Evolutionary conservation across 2,329 filamentous ascomycete species (phyloP).

Genomic region (Tolypocladium ovalisporum): DNA sequence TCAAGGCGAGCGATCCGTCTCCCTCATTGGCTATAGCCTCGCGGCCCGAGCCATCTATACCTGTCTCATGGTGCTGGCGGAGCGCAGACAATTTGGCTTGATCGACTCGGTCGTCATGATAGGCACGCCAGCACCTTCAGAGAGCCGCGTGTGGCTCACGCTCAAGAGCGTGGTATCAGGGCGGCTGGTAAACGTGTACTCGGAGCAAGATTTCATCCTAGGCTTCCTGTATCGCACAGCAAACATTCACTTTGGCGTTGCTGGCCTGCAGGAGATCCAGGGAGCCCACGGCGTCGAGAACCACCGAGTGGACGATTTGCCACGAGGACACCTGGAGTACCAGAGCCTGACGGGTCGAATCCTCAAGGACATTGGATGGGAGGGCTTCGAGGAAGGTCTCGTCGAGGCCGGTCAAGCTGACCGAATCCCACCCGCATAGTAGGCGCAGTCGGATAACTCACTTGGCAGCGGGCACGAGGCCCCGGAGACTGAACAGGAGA

Average conservation of each 20-base stretch:
- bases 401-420: conserved; percentile 12
- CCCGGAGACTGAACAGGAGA: background rate
- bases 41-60: conserved; percentile 76
- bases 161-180: conserved; percentile 72
- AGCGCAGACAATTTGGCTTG: conserved; percentile 72
- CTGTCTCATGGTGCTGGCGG: conserved; percentile 69
- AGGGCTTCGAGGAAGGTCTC: conserved; percentile 42
- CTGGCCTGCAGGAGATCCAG: conserved; percentile 66
- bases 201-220: conserved; percentile 76
- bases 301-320: conserved; percentile 51
- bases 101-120: conserved; percentile 81
- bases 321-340: conserved; percentile 62
- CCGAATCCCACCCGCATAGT: background rate
- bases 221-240: conserved; percentile 80
- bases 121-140: conserved; percentile 67
- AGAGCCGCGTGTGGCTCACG: conserved; percentile 61
- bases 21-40: conserved; percentile 71
- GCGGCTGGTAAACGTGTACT: conserved; percentile 83
- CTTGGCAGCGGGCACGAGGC: no score
- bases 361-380: conserved; percentile 56
- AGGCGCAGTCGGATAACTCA: background rate
- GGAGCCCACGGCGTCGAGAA: conserved; percentile 59
- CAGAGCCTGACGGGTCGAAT: conserved; percentile 56
- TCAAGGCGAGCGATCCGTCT: conserved; percentile 73
- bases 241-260: conserved; percentile 72